These are phyloP conservation scores for Candida fluviatilis DNA, from an alignment of 805 yeast genomes.

Conservation along the genomic window DNA sequence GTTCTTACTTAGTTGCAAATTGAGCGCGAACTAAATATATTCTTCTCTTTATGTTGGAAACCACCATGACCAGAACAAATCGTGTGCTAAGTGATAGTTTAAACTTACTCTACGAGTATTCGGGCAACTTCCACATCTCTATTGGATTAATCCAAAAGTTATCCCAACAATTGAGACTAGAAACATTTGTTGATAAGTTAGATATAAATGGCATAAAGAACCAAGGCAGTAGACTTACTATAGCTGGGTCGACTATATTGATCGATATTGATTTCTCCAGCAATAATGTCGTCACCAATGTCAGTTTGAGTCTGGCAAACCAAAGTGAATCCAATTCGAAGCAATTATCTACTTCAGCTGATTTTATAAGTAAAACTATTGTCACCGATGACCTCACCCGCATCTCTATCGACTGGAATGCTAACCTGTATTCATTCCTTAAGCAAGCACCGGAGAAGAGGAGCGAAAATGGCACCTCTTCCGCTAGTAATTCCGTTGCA, in stretches of 20 bases:
- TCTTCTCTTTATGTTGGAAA: too few relatives aligned
- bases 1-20: too few relatives aligned
- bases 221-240: slow-evolving; percentile 29
- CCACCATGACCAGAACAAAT: neutral
- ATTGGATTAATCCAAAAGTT: slow-evolving; percentile 36
- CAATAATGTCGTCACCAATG: slow-evolving; percentile 20
- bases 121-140: slow-evolving; percentile 26
- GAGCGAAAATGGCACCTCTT: neutral
- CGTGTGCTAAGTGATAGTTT: neutral
- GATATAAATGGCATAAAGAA: slow-evolving; percentile 11
- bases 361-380: slow-evolving; percentile 4
- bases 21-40: too few relatives aligned
- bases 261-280: slow-evolving; percentile 36
- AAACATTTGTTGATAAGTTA: slow-evolving; percentile 35
- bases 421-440: slow-evolving; percentile 16
- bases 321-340: slow-evolving; percentile 11
- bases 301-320: slow-evolving; percentile 35
- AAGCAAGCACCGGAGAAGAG: slow-evolving; percentile 9
- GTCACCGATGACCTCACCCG: slow-evolving; percentile 4
- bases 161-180: slow-evolving; percentile 37
- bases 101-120: slow-evolving; percentile 25
- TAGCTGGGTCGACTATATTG: slow-evolving; percentile 38
- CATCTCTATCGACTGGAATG: slow-evolving; percentile 1
- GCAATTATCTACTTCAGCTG: neutral
- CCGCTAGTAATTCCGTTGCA: slow-evolving; percentile 13